Base-by-base conservation (phyloP, 768 basidiomycete species). In the Lyophyllum decastes region DNA sequence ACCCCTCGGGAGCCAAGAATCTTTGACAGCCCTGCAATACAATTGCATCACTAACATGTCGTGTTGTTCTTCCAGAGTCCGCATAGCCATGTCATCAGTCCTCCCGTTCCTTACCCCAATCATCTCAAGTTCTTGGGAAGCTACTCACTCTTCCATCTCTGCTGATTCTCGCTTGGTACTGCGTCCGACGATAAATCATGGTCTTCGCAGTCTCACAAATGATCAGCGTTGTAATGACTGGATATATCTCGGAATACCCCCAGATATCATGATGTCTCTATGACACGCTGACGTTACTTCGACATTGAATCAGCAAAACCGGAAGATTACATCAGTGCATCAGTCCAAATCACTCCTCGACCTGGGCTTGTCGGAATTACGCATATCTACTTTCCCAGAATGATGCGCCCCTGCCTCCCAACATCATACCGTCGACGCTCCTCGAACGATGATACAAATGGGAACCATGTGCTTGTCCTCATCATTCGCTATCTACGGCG, bases 351-450 rank as follows among this genome's bases (percentile, higher is more conserved):
- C 48, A 43, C 30, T 48, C 35, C 30, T 57, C 47, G 25, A 44
- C 30, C 38, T 24, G 50, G 45, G 17, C 14, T 21, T 43, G 46
- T 35, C 44, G 43, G 45, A 11, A 27, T 44, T 41, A 52, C 26
- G 43, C 41, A 38, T 21, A 1, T 30, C 7, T 40, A 16, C 43
- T 12, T 30, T 61, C 46, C n/a, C 50, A 43, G 21, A 34, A 19
- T 10, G 27, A 2, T 34, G 44, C 41, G 24, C 41, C 52, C 60
- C 57, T 58, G 53, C 51, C 16, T 26, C 41, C 34, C 51, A 30
- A 10, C 49, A 41, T 45, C 17, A 44, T 19, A 14, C 17, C 24
- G 9, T 9, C 2, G 14, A 38, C 5, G 22, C 16, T 19, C 45
- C 44, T 17, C 45, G 11, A 52, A 45, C 27, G 22, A 24, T 44